Conservation (phyloP, 2,329 filamentous ascomycete genomes). For the Calonectria leucothoes region DNA sequence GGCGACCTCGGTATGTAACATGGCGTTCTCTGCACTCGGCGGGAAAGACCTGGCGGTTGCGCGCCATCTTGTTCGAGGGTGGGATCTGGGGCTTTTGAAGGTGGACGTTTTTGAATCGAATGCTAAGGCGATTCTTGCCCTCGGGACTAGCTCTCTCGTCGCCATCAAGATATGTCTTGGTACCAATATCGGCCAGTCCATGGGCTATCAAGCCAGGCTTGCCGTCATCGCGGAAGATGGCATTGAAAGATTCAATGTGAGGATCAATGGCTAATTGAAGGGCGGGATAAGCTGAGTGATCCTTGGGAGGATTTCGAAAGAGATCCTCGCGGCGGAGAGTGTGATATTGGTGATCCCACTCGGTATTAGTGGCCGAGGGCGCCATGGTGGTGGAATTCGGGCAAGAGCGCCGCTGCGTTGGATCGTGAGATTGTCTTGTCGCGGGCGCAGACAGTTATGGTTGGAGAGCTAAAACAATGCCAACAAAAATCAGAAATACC, state of each 20-base stretch:
- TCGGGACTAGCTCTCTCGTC: slow-evolving; percentile 70
- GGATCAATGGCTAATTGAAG: slow-evolving; percentile 88
- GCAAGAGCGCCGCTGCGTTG: slow-evolving; percentile 5
- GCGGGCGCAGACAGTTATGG: slow-evolving; percentile 3
- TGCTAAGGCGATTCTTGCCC: slow-evolving; percentile 78
- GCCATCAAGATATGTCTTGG: slow-evolving; percentile 87
- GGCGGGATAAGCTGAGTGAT: slow-evolving; percentile 88
- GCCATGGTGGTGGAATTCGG: slow-evolving; percentile 58
- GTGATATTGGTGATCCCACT: slow-evolving; percentile 89
- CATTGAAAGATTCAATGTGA: slow-evolving; percentile 96
- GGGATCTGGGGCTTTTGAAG: slow-evolving; percentile 86
- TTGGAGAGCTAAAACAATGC: neutral
- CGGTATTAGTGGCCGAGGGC: slow-evolving; percentile 69
- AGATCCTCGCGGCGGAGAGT: slow-evolving; percentile 88
- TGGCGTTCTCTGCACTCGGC: slow-evolving; percentile 96
- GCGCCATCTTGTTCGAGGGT: slow-evolving; percentile 83
- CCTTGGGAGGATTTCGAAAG: slow-evolving; percentile 88
- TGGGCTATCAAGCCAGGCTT: slow-evolving; percentile 71
- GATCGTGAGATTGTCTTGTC: slow-evolving; percentile 6
- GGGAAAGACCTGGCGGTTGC: slow-evolving; percentile 87
- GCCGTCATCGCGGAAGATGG: slow-evolving; percentile 80
- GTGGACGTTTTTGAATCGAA: slow-evolving; percentile 84
- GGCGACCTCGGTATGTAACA: slow-evolving; percentile 87
- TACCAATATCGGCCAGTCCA: slow-evolving; percentile 88
- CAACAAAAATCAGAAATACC: neutral